Base-by-base conservation (phyloP, 345 rosid species). In the Punica granatum region DNA sequence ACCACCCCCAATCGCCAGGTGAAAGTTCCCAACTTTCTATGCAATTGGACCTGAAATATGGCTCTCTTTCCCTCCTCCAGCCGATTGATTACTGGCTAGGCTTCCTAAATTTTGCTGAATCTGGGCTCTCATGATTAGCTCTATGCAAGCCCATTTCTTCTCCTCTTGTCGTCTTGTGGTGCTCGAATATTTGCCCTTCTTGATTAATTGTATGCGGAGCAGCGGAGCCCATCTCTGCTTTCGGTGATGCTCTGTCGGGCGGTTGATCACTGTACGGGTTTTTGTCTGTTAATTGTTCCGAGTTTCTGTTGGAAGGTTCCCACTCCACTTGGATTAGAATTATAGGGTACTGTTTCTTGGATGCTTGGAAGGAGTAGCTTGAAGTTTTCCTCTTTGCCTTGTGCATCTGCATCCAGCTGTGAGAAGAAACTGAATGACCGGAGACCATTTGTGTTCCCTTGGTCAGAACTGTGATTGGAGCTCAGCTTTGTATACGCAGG, bases 1-100 rank as follows among this genome's bases (percentile, higher is more conserved):
- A 94, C 97, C 63, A 79, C 93, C 60, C 81, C 79, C 72, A 91
- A 94, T 82, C 96, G 97, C 31, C 97, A 91, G 99, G 97, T 90
- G 58, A 53, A 77, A 39, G 37, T 51, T 48, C 49, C 51, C n/a
- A 3, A 11, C 63, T 30, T 36, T 25, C 2, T 44, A 14, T 60
- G 66, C 31, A 32, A 61, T 61, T 61, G n/a, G 44, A 53, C 46
- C 60, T 39, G 62, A 67, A 13, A 31, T 43, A 43, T 28, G 35
- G 31, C n/a, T n/a, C 36, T 34, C 26, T 21, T 62, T 14, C 28
- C 23, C 32, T 23, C 23, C 10, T 25, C 41, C 39, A 41, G 65
- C 1, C 19, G 53, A 18, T 46, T 46, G 53, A 3, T 46, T 46
- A 8, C 53, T 46, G 6, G 44, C 2, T 41, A n/a, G n/a, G n/a